These are phyloP conservation scores for Fusarium napiforme DNA, from an alignment of 2,329 filamentous ascomycete genomes.

Conservation along the genomic window DNA sequence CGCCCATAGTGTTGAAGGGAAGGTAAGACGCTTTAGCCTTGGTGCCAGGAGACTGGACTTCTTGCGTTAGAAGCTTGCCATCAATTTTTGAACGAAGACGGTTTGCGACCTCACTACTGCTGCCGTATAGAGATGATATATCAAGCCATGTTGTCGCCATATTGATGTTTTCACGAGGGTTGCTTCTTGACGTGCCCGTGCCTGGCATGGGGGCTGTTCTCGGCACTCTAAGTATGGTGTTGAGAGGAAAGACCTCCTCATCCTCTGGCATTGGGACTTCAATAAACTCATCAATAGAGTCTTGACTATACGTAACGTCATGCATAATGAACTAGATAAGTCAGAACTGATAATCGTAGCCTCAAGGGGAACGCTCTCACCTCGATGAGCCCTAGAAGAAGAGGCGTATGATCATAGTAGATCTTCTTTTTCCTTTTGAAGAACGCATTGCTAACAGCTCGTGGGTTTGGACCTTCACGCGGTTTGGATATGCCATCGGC, in stretches of 20 bases:
- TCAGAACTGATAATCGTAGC: neutral
- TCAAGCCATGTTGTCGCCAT: neutral
- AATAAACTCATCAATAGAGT: accelerated
- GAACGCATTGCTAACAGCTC: neutral
- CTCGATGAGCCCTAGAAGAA: neutral
- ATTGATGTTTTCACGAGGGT: neutral
- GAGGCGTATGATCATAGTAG: neutral
- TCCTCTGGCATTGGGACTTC: neutral
- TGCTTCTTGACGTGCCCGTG: accelerated
- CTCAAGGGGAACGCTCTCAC: neutral
- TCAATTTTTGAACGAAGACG: neutral
- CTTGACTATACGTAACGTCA: neutral
- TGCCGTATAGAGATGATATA: neutral
- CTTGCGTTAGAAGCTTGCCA: neutral
- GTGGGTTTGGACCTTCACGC: accelerated
- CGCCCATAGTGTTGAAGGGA: neutral
- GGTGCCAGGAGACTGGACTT: neutral
- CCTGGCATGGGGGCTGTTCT: accelerated
- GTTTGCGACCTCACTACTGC: neutral
- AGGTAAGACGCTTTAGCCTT: neutral
- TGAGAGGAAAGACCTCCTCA: neutral
- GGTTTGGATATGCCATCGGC: neutral
- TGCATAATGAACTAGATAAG: neutral
- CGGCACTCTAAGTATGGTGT: neutral
- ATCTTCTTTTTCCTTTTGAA: neutral